phyloP scores from a whole-genome alignment of 2,329 filamentous ascomycete species.

The Aureobasidium namibiae region DNA sequence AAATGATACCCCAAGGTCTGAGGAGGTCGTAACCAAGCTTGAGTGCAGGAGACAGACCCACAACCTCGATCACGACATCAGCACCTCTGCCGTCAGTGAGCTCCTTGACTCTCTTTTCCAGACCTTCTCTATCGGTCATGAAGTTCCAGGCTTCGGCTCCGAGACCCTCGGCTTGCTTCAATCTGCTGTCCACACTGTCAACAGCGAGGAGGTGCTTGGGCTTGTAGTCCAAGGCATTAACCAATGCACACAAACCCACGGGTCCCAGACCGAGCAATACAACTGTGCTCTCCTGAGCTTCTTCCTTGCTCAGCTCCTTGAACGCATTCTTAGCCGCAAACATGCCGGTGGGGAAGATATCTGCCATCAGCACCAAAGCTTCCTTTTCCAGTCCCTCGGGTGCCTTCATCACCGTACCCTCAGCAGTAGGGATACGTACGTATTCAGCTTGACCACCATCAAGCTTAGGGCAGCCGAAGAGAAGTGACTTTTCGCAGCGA shows the following conservation, averaged over 20 bases:
- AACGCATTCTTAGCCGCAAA: slow-evolving; percentile 77
- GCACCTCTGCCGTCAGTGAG: slow-evolving; percentile 73
- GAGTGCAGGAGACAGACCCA: slow-evolving; percentile 40
- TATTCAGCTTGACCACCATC: slow-evolving; percentile 29
- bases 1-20: slow-evolving; percentile 41
- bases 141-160: slow-evolving; percentile 75
- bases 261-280: slow-evolving; percentile 76
- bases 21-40: slow-evolving; percentile 41
- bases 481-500: slow-evolving; percentile 59
- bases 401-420: slow-evolving; percentile 70
- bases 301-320: slow-evolving; percentile 48
- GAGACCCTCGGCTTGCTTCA: slow-evolving; percentile 57
- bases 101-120: slow-evolving; percentile 62
- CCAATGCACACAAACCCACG: slow-evolving; percentile 72
- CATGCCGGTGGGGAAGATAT: slow-evolving; percentile 80
- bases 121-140: slow-evolving; percentile 53
- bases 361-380: slow-evolving; percentile 77
- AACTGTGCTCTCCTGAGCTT: slow-evolving; percentile 59
- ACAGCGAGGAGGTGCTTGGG: slow-evolving; percentile 72
- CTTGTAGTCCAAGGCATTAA: slow-evolving; percentile 66
- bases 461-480: slow-evolving; percentile 57
- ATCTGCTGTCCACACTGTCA: slow-evolving; percentile 47
- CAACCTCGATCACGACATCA: slow-evolving; percentile 63
- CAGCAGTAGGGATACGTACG: slow-evolving; percentile 69
- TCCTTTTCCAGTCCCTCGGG: slow-evolving; percentile 63